Conservation (phyloP, 1,284 basidiomycete genomes). For the Leccinum angustisporum region DNA sequence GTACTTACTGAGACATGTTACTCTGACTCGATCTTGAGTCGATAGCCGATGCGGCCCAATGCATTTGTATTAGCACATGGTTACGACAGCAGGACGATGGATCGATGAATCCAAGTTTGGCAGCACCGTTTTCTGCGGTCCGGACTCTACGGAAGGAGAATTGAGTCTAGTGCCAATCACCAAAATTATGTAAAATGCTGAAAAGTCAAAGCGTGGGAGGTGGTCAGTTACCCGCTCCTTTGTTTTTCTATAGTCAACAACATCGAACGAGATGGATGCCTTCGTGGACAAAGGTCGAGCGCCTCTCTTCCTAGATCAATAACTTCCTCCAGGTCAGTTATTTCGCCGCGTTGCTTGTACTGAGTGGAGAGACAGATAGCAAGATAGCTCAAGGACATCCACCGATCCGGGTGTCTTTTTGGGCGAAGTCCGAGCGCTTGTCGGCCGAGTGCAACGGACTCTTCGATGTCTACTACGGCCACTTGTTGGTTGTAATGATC, state of each 20-base stretch:
- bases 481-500: too few relatives aligned
- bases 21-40: not conserved
- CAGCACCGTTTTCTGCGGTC: not conserved
- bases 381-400: too few relatives aligned
- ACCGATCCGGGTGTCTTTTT: too few relatives aligned
- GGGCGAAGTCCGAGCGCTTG: too few relatives aligned
- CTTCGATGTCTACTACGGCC: too few relatives aligned
- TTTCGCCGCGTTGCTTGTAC: too few relatives aligned
- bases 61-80: not conserved
- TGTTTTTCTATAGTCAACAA: not conserved
- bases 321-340: too few relatives aligned
- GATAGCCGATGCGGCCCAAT: not conserved
- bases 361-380: too few relatives aligned
- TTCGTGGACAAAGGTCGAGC: too few relatives aligned
- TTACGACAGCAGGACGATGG: not conserved
- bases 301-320: too few relatives aligned
- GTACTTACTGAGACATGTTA: not conserved
- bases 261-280: too few relatives aligned
- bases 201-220: slow-evolving; percentile 1
- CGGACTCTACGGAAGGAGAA: not conserved
- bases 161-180: not conserved
- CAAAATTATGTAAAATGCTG: not conserved
- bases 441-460: too few relatives aligned
- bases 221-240: not conserved
- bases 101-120: not conserved